Evolutionary conservation across 2,329 filamentous ascomycete genomes (phyloP).

Genomic region (Acrocalymma vagum): DNA sequence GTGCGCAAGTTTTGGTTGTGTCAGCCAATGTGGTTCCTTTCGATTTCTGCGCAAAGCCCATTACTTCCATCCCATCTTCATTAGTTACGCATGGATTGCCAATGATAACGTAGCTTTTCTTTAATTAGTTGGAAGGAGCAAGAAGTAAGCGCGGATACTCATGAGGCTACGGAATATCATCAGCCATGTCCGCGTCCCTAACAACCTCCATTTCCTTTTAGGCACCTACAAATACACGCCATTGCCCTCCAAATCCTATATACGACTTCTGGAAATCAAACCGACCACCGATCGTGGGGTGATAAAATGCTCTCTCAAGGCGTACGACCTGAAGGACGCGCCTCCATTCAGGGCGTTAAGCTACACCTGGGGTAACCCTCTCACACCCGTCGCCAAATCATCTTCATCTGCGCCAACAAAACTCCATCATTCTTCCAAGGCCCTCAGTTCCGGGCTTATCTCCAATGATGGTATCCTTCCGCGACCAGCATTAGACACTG

Average conservation of each 20-base stretch:
- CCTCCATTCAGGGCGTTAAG: constrained; percentile 26
- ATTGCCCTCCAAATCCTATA: constrained; percentile 26
- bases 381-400: constrained; percentile 8
- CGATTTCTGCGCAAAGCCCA: too few relatives aligned
- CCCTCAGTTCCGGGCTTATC: too few relatives aligned
- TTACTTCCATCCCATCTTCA: too few relatives aligned
- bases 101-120: too few relatives aligned
- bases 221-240: constrained; percentile 26
- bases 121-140: too few relatives aligned
- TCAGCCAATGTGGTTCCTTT: too few relatives aligned
- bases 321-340: constrained; percentile 25
- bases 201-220: constrained; percentile 22
- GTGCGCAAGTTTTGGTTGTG: too few relatives aligned
- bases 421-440: neutral
- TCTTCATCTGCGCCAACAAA: neutral
- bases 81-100: too few relatives aligned
- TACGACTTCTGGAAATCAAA: constrained; percentile 29
- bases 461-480: neutral
- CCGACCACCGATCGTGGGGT: constrained; percentile 15
- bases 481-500: neutral
- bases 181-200: constrained; percentile 18
- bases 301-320: constrained; percentile 23
- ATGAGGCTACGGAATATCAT: constrained; percentile 30
- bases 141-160: too few relatives aligned
- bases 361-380: constrained; percentile 30